Conservation (phyloP, 257 asterid species). For the Nemophila menziesii region DNA sequence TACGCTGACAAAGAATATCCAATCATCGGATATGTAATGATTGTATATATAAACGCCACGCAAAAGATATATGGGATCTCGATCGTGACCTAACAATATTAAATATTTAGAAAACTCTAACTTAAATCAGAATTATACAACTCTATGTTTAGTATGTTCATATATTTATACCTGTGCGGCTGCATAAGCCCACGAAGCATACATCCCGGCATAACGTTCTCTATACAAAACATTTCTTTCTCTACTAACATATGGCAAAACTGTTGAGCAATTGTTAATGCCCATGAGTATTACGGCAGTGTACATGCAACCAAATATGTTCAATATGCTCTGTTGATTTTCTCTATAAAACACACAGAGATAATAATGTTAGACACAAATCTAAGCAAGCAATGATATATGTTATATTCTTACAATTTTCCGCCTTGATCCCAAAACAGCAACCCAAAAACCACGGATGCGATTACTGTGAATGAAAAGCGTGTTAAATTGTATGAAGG, state of each 20-base stretch:
- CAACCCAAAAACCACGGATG: slow-evolving; percentile 28
- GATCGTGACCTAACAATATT: slow-evolving; percentile 1
- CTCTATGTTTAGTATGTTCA: no score
- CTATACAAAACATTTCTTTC: slow-evolving; percentile 19
- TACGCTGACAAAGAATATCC: not conserved
- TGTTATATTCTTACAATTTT: slow-evolving; percentile 46
- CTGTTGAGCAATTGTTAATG: slow-evolving; percentile 7
- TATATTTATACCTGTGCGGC: slow-evolving; percentile 15
- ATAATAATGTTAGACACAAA: no score
- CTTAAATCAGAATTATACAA: no score
- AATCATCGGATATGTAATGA: slow-evolving; percentile 3
- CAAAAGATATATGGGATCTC: not conserved
- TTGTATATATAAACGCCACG: not conserved
- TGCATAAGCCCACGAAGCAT: slow-evolving; percentile 19
- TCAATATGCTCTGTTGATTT: slow-evolving; percentile 8
- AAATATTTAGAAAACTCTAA: not conserved
- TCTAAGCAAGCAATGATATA: no score
- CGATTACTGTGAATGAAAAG: slow-evolving; percentile 20
- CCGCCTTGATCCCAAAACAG: slow-evolving; percentile 40
- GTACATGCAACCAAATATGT: slow-evolving; percentile 14
- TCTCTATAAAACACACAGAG: no score
- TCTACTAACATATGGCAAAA: slow-evolving; percentile 8
- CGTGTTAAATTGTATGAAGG: slow-evolving; percentile 52
- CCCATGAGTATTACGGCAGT: slow-evolving; percentile 12
- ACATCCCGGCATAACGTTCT: slow-evolving; percentile 24